Evolutionary conservation across 495 filamentous ascomycete genomes (phyloP).

Genomic region (Lasiosphaeria ovina): DNA sequence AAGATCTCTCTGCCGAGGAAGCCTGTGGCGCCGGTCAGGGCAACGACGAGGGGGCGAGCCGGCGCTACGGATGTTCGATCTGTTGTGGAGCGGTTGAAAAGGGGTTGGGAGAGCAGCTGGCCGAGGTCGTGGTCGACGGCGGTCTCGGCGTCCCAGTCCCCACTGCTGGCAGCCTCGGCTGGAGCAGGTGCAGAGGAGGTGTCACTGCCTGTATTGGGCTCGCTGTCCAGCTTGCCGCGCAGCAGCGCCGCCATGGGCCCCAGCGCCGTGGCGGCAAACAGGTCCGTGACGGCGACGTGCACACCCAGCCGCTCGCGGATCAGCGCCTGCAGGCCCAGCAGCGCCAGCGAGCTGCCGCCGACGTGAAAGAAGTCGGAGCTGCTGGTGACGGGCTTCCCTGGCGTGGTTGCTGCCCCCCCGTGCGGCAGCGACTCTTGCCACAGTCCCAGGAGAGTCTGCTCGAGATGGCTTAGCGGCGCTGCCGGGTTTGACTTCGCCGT

Average conservation of each 20-base stretch:
- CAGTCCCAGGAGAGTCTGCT: not conserved
- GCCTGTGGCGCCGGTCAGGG: no score
- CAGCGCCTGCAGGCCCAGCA: slow-evolving; percentile 27
- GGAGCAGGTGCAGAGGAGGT: slow-evolving; percentile 24
- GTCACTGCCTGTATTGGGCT: not conserved
- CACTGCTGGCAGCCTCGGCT: no score
- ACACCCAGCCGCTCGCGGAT: slow-evolving; percentile 14
- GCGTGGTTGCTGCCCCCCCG: no score
- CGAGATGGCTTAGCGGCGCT: not conserved
- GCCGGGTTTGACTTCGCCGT: not conserved
- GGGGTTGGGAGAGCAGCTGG: no score
- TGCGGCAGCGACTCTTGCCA: not conserved
- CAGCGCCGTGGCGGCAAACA: slow-evolving; percentile 32
- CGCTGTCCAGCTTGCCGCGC: no score
- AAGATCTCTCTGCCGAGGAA: no score
- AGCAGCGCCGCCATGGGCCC: slow-evolving; percentile 28
- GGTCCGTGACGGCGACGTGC: slow-evolving; percentile 14
- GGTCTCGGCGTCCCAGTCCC: no score
- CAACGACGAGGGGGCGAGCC: no score
- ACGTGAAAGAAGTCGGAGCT: slow-evolving; percentile 38
- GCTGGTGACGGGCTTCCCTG: not conserved
- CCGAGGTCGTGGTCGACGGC: no score
- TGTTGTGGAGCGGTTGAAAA: no score
- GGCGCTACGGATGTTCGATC: no score
- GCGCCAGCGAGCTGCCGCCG: slow-evolving; percentile 37